Evolutionary conservation across 768 basidiomycete genomes (phyloP), one percentile per base, ranked within the genome.

Genomic region (Gloeopeniophorella convolvens): DNA sequence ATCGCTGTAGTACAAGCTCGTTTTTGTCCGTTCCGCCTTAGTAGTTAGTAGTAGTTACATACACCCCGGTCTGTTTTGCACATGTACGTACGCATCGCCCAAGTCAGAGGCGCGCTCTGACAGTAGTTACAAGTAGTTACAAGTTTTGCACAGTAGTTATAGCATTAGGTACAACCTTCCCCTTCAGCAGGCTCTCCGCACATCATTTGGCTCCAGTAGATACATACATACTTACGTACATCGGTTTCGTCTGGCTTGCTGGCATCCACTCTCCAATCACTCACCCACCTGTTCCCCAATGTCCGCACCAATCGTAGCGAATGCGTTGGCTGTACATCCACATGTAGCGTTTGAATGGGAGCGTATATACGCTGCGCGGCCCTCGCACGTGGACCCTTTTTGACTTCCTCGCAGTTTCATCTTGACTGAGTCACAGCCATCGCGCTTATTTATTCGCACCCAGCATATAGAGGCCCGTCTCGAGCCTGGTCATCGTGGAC

Each of bases 51-150:
- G 48, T 58, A 56, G 56, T 57, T 57, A 56, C 51, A 56, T 37
- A 45, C 49, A 42, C 27, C 43, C 51, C 18, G 41, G 40, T 53
- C 48, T 56, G 30, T 43, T 33, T 54, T 56, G 51, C 55, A 56
- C 54, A 48, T 52, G 55, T 56, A 56, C 55, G 49, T 48, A 37
- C 48, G 39, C 35, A 36, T 36, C 39, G 13, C 49, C 50, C 53
- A 44, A 20, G 23, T 40, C 40, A 32, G 28, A 31, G 50, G 42
- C 44, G 32, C 48, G 41, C 34, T 54, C 53, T 34, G 24, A 32
- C 51, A 56, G 52, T 56, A 54, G 52, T 54, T 54, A 56, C 55
- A 54, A 56, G 54, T 58, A 58, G 56, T 58, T 58, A 58, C 54
- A 47, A 43, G 50, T 58, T 54, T 46, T 24, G 45, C 47, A 44